phyloP scores from a whole-genome alignment of 2,329 filamentous ascomycete species.

The Diaporthe sp. region DNA sequence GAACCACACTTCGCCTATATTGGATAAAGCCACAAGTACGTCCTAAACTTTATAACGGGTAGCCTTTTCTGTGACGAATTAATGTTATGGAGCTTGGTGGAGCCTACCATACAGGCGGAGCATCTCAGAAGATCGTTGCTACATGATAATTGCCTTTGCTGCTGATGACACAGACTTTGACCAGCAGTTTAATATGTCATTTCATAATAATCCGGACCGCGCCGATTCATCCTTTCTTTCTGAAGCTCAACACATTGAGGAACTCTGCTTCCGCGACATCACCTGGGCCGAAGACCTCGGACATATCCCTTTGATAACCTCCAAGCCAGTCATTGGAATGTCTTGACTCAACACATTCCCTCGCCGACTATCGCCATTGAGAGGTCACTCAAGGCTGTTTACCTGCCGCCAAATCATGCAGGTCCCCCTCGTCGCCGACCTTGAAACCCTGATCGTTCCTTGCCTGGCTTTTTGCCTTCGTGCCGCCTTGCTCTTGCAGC shows the following conservation, averaged over 20 bases:
- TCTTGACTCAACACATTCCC: not conserved
- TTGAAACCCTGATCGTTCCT: constrained; percentile 11
- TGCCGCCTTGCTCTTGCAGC: not conserved
- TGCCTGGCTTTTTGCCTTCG: constrained; percentile 1
- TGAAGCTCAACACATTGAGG: not conserved
- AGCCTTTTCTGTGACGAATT: too few species aligned
- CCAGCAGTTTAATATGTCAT: not conserved
- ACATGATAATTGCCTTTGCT: not conserved
- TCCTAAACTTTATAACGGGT: too few species aligned
- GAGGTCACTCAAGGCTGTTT: constrained; percentile 7
- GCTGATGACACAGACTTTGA: too few species aligned
- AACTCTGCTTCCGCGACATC: not conserved
- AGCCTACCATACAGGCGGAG: not conserved
- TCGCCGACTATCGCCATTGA: not conserved
- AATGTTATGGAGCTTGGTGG: too few species aligned
- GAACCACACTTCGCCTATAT: too few species aligned
- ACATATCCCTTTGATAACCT: not conserved
- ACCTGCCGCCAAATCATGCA: not conserved
- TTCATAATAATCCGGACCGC: not conserved
- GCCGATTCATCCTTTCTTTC: not conserved
- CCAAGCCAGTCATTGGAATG: not conserved
- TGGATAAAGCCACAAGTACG: too few species aligned
- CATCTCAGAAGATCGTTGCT: not conserved
- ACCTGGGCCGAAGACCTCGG: not conserved
- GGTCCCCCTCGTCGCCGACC: constrained; percentile 24